phyloP scores from a whole-genome alignment of 1,284 basidiomycete genomes.

The Trametes pubescens region DNA sequence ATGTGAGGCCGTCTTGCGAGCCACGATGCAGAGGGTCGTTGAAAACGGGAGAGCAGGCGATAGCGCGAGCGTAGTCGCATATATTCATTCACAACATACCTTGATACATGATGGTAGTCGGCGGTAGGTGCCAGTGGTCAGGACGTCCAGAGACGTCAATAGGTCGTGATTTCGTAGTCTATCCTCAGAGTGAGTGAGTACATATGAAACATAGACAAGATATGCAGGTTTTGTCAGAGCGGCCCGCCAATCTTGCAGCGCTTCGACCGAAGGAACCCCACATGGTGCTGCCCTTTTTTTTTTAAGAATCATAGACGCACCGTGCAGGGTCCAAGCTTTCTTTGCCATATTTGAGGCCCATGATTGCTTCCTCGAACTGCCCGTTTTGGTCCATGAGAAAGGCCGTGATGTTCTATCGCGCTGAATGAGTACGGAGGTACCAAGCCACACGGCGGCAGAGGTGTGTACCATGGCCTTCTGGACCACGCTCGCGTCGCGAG shows the following conservation, averaged over 20 bases:
- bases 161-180: conserved; percentile 15
- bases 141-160: conserved; percentile 9
- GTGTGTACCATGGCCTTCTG: conserved; percentile 82
- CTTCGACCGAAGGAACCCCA: not conserved
- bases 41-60: no score
- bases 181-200: not conserved
- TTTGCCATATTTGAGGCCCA: conserved; percentile 69
- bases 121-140: conserved; percentile 81
- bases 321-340: conserved; percentile 74
- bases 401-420: conserved; percentile 76
- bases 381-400: conserved; percentile 86
- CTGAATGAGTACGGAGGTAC: conserved; percentile 14
- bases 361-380: conserved; percentile 80
- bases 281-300: no score
- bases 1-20: no score
- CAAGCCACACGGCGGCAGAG: not conserved
- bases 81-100: conserved; percentile 48
- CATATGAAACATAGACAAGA: no score
- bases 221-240: not conserved
- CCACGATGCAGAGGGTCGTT: no score
- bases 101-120: conserved; percentile 82
- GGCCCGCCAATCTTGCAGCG: not conserved
- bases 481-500: conserved; percentile 79
- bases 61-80: not conserved
- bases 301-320: conserved; percentile 45